These are phyloP conservation scores for Ophiocordyceps australis DNA, from an alignment of 2,329 filamentous ascomycete genomes.

Conservation along the genomic window DNA sequence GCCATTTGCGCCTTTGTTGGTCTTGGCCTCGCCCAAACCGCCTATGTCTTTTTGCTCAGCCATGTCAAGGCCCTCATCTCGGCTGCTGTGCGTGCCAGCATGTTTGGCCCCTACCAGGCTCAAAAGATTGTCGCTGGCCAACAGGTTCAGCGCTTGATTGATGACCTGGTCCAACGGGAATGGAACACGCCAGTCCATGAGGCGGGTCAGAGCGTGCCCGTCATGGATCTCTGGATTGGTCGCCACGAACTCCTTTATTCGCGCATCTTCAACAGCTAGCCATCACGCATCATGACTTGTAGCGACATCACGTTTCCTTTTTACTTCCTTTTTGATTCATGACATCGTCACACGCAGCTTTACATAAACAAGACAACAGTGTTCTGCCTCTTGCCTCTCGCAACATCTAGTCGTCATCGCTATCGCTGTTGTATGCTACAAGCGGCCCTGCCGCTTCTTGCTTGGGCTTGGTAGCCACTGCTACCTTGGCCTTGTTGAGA, in stretches of 20 bases:
- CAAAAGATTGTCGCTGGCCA: conserved; percentile 51
- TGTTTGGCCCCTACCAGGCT: conserved; percentile 67
- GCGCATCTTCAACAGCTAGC: conserved; percentile 67
- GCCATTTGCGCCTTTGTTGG: conserved; percentile 43
- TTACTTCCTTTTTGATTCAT: no score
- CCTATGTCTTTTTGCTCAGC: conserved; percentile 58
- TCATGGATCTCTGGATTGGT: conserved; percentile 70
- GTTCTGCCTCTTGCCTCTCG: conserved; percentile 3
- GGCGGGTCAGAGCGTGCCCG: conserved; percentile 57
- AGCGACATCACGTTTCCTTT: no score
- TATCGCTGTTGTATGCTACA: conserved; percentile 81
- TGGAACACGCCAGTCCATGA: conserved; percentile 41
- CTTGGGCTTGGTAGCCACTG: conserved; percentile 35
- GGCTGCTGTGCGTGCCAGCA: conserved; percentile 57
- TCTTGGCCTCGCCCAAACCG: conserved; percentile 41
- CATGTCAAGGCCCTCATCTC: conserved; percentile 63
- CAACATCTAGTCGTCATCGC: conserved; percentile 44
- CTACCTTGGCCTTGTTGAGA: conserved; percentile 39
- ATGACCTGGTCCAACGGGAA: conserved; percentile 37
- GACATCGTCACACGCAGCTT: no score
- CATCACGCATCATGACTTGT: conserved; percentile 1
- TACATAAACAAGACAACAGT: conserved; percentile 7
- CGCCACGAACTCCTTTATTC: conserved; percentile 72
- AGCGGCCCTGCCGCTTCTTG: conserved; percentile 46
- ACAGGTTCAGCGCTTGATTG: conserved; percentile 38